Conservation (phyloP, 2,329 filamentous ascomycete genomes). For the Stachybotrys elegans region DNA sequence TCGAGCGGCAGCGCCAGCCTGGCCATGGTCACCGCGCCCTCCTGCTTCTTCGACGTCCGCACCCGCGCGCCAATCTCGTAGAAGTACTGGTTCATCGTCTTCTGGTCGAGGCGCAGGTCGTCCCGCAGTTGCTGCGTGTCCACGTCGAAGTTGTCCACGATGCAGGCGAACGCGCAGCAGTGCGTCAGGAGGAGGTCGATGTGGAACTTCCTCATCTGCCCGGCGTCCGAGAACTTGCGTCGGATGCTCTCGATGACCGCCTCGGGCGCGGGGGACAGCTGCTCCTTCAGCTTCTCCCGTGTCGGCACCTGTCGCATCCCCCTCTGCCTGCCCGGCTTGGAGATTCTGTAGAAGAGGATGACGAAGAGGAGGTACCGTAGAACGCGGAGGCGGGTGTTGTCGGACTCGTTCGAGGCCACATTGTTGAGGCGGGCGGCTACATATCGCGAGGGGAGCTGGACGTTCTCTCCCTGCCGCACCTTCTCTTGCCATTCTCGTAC, state of each 20-base stretch:
- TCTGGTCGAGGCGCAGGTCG: conserved; percentile 68
- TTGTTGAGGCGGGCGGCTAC: conserved; percentile 58
- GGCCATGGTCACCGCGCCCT: conserved; percentile 58
- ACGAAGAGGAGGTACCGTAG: conserved; percentile 57
- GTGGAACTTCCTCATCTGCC: conserved; percentile 66
- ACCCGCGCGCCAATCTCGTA: conserved; percentile 69
- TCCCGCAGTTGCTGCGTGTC: conserved; percentile 65
- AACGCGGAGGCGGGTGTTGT: conserved; percentile 48
- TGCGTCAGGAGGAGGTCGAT: conserved; percentile 68
- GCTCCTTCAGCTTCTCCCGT: conserved; percentile 55
- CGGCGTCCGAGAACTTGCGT: conserved; percentile 61
- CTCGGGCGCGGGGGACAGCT: conserved; percentile 53
- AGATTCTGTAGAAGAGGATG: conserved; percentile 45
- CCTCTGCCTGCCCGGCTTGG: conserved; percentile 40
- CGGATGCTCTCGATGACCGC: conserved; percentile 62
- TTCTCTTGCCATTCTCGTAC: conserved; percentile 72
- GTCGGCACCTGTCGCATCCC: conserved; percentile 49
- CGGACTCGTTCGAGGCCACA: conserved; percentile 48
- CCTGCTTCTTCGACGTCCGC: conserved; percentile 54
- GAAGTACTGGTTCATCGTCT: conserved; percentile 67
- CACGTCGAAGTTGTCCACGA: conserved; percentile 69
- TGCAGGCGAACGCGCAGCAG: conserved; percentile 64
- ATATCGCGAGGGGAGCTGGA: conserved; percentile 56
- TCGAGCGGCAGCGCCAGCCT: conserved; percentile 71
- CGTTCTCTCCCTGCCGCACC: conserved; percentile 50